Conservation (phyloP, 805 yeast genomes). For the Nematodospora valgi region DNA sequence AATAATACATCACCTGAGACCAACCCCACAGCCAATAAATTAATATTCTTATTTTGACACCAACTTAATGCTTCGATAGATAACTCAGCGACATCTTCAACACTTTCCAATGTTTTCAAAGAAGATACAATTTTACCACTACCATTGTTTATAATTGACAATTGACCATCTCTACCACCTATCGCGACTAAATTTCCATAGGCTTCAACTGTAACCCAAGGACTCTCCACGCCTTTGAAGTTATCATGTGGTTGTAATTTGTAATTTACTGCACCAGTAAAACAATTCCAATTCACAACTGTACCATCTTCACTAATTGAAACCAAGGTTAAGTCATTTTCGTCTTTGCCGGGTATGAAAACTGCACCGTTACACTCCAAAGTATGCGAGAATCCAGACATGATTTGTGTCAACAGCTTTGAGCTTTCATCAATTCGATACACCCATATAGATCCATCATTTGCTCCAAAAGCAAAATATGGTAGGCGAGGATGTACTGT, state of each 20-base stretch:
- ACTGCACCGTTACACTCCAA: slow-evolving; percentile 76
- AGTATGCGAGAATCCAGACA: slow-evolving; percentile 80
- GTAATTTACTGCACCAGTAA: slow-evolving; percentile 66
- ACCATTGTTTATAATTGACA: slow-evolving; percentile 73
- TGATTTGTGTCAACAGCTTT: slow-evolving; percentile 56
- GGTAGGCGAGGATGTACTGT: slow-evolving; percentile 73
- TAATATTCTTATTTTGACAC: slow-evolving; percentile 57
- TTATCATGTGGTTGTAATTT: slow-evolving; percentile 58
- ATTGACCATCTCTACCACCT: slow-evolving; percentile 85
- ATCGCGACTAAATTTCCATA: slow-evolving; percentile 59
- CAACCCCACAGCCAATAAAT: slow-evolving; percentile 74
- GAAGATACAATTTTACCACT: slow-evolving; percentile 67
- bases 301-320: slow-evolving; percentile 85
- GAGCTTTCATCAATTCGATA: slow-evolving; percentile 61
- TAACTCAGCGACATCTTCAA: slow-evolving; percentile 41
- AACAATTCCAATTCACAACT: slow-evolving; percentile 87
- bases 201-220: slow-evolving; percentile 80
- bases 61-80: slow-evolving; percentile 66
- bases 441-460: slow-evolving; percentile 93
- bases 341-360: slow-evolving; percentile 55
- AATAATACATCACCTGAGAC: slow-evolving; percentile 85
- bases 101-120: slow-evolving; percentile 61
- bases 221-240: slow-evolving; percentile 71
- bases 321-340: slow-evolving; percentile 60
- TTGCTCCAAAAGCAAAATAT: slow-evolving; percentile 87